Evolutionary conservation across 441 rosid species (phyloP).

Genomic region (Rhodomyrtus psidioides): DNA sequence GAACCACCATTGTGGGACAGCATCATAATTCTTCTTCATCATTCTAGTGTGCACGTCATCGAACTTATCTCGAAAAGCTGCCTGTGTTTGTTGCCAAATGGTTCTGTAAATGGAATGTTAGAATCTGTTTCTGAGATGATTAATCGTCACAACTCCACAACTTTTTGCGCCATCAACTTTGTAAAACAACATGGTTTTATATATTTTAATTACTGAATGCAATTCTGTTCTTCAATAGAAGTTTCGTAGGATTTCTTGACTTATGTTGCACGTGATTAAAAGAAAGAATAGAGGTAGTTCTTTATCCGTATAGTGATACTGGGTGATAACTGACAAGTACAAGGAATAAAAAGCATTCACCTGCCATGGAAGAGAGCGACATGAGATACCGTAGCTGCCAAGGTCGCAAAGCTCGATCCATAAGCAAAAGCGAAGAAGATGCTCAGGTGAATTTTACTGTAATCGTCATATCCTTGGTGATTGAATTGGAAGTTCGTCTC

Average conservation of each 20-base stretch:
- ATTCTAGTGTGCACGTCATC: constrained; percentile 30
- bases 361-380: constrained; percentile 40
- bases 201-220: not conserved
- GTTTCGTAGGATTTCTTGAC: not conserved
- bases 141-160: not conserved
- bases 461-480: constrained; percentile 19
- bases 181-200: not conserved
- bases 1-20: constrained; percentile 38
- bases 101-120: constrained; percentile 4
- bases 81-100: constrained; percentile 30
- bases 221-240: not conserved
- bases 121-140: not conserved
- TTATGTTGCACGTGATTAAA: not conserved
- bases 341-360: not conserved
- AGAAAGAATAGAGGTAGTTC: not conserved
- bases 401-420: constrained; percentile 31
- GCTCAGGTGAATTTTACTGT: constrained; percentile 30
- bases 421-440: constrained; percentile 23
- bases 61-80: constrained; percentile 17
- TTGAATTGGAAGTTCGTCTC: constrained; percentile 16
- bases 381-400: constrained; percentile 35
- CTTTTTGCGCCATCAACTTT: not conserved
- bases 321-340: not conserved
- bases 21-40: constrained; percentile 26
- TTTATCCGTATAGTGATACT: not conserved